A percentile compares a stretch with the other conserved stretches of the same genome.
These are phyloP conservation scores for Suaeda aralocaspica DNA, from an alignment of 148 eudicot species.

Conservation along the genomic window DNA sequence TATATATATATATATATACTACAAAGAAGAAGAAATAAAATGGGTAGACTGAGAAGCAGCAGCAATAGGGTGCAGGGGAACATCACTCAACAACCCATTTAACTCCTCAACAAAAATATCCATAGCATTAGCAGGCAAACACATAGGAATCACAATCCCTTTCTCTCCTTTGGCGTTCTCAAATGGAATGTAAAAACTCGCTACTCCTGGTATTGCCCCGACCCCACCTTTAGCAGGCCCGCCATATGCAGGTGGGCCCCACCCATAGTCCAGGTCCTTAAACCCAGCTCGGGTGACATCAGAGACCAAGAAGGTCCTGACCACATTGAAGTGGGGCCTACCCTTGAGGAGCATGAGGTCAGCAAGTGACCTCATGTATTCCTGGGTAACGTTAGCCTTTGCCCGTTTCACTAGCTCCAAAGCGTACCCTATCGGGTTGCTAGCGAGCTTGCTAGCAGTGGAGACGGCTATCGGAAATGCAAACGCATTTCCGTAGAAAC, in stretches of 20 bases:
- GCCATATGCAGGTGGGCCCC: constrained; percentile 40
- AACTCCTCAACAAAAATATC: constrained; percentile 28
- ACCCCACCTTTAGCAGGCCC: constrained; percentile 32
- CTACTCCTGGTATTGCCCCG: constrained; percentile 25
- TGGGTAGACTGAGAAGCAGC: neutral
- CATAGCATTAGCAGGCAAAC: constrained; percentile 32
- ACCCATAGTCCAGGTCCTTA: constrained; percentile 36
- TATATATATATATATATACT: too few species aligned
- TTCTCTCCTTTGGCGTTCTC: constrained; percentile 26
- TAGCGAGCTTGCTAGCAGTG: constrained; percentile 23
- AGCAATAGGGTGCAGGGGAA: neutral
- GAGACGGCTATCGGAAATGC: constrained; percentile 30
- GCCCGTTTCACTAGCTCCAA: constrained; percentile 37
- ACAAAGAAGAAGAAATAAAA: constrained; percentile 24
- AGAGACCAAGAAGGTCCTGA: constrained; percentile 27
- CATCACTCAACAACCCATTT: constrained; percentile 15
- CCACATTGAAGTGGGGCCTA: constrained; percentile 29
- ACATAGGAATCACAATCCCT: constrained; percentile 33
- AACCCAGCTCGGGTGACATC: constrained; percentile 33
- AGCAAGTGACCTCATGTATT: constrained; percentile 40
- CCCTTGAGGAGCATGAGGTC: constrained; percentile 38
- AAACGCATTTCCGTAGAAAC: constrained; percentile 46
- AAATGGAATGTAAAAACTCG: constrained; percentile 27
- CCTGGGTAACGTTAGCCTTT: constrained; percentile 32
- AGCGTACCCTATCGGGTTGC: constrained; percentile 38